Conservation (phyloP, 176 grass and related monocot genomes). For the Urochloa ruziziensis region DNA sequence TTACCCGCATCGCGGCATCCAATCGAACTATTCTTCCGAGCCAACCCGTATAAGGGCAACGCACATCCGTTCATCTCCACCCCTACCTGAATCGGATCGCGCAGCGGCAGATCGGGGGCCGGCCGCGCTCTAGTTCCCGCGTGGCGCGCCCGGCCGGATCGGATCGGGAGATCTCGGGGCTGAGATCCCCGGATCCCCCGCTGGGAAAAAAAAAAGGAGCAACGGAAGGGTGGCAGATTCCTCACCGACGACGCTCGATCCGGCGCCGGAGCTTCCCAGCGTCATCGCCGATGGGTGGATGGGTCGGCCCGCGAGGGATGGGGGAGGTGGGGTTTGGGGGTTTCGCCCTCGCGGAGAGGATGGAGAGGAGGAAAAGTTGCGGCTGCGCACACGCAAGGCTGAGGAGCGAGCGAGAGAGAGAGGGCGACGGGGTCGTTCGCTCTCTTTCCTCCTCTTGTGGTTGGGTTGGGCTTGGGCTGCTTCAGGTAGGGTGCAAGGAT, state of each 20-base stretch:
- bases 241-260: slow-evolving; percentile 71
- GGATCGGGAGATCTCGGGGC: slow-evolving; percentile 13
- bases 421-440: neutral
- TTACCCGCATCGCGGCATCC: neutral
- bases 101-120: neutral
- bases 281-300: slow-evolving; percentile 35
- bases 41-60: neutral
- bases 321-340: neutral
- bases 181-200: neutral
- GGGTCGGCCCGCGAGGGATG: too few species aligned
- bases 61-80: neutral
- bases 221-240: neutral
- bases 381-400: neutral
- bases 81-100: neutral
- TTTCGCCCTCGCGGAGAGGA: neutral
- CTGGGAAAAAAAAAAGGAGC: too few species aligned
- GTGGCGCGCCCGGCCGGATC: neutral
- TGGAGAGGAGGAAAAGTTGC: slow-evolving; percentile 7
- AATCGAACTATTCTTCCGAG: neutral
- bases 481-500: neutral
- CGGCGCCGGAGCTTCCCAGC: slow-evolving; percentile 54
- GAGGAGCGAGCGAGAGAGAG: too few species aligned
- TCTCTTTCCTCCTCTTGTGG: neutral
- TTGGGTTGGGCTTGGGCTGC: neutral
- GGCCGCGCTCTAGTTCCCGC: too few species aligned